Evolutionary conservation across 2,329 filamentous ascomycete species (phyloP).

Genomic region (Aschersonia sp.): DNA sequence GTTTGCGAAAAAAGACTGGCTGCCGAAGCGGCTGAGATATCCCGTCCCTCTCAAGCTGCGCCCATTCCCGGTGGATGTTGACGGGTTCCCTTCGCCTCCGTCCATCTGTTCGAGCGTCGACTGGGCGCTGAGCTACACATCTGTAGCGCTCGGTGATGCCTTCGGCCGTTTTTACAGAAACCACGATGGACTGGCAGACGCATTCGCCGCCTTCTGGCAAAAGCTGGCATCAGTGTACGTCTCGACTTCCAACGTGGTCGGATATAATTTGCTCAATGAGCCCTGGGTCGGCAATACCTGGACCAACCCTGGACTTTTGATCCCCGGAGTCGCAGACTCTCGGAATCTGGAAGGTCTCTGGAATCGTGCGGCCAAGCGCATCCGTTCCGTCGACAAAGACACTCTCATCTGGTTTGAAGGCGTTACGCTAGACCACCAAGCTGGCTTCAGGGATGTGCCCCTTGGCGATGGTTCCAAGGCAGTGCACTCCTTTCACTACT

Average conservation of each 20-base stretch:
- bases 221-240: constrained; percentile 6
- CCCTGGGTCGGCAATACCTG: constrained; percentile 8
- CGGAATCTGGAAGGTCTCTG: constrained; percentile 6
- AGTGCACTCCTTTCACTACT: constrained; percentile 9
- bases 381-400: constrained; percentile 7
- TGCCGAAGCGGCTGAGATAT: constrained; percentile 3
- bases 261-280: constrained; percentile 8
- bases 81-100: constrained; percentile 6
- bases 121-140: constrained; percentile 7
- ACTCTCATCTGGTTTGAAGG: constrained; percentile 9
- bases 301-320: constrained; percentile 5
- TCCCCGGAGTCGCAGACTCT: constrained; percentile 6
- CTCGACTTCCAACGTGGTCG: constrained; percentile 5
- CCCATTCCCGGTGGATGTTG: constrained; percentile 4
- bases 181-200: constrained; percentile 7
- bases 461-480: constrained; percentile 7
- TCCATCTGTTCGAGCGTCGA: constrained; percentile 5
- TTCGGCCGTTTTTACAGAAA: constrained; percentile 8
- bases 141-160: constrained; percentile 6
- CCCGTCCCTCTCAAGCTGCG: constrained; percentile 6
- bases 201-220: constrained; percentile 8
- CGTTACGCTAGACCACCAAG: constrained; percentile 6
- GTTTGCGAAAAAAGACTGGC: constrained; percentile 8
- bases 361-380: constrained; percentile 7
- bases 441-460: constrained; percentile 8